Conservation (phyloP, 1,139 yeast species). For the Casaregolazyma suthepensis region DNA sequence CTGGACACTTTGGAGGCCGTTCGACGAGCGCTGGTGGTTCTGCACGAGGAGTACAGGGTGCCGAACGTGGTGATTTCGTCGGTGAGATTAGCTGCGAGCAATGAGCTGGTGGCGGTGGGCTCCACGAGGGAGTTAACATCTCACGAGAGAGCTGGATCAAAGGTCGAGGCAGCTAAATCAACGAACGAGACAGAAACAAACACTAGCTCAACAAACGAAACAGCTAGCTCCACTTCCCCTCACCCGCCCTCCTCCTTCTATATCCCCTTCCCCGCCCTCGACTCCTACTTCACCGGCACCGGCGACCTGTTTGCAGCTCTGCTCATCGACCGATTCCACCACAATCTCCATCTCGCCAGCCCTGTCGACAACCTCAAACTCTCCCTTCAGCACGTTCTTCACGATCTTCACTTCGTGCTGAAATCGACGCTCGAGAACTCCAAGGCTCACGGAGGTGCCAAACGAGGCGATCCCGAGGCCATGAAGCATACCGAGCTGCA, state of each 20-base stretch:
- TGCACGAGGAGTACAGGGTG: constrained; percentile 49
- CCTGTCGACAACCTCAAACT: constrained; percentile 14
- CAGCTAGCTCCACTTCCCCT: too few relatives aligned
- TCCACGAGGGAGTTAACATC: constrained; percentile 30
- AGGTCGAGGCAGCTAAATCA: too few relatives aligned
- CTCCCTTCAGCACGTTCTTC: constrained; percentile 24
- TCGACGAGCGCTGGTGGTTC: constrained; percentile 39
- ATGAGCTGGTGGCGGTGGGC: constrained; percentile 46
- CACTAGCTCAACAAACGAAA: too few relatives aligned
- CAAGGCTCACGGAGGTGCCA: constrained; percentile 16
- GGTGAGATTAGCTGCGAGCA: constrained; percentile 29
- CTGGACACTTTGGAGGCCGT: constrained; percentile 42
- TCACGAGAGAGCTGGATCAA: constrained; percentile 15
- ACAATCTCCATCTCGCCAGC: constrained; percentile 15
- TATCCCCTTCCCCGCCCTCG: constrained; percentile 49
- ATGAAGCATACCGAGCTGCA: constrained; percentile 26
- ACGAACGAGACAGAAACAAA: too few relatives aligned
- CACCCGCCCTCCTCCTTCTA: too few relatives aligned
- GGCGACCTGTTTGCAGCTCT: constrained; percentile 88
- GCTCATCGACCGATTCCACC: constrained; percentile 52
- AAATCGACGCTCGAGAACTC: constrained; percentile 20
- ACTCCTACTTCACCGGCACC: constrained; percentile 82
- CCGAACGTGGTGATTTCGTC: constrained; percentile 68
- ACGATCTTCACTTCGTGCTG: constrained; percentile 25
- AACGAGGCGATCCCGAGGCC: constrained; percentile 24